Conservation (phyloP, 176 grass and related monocot genomes). For the Secale cereale region DNA sequence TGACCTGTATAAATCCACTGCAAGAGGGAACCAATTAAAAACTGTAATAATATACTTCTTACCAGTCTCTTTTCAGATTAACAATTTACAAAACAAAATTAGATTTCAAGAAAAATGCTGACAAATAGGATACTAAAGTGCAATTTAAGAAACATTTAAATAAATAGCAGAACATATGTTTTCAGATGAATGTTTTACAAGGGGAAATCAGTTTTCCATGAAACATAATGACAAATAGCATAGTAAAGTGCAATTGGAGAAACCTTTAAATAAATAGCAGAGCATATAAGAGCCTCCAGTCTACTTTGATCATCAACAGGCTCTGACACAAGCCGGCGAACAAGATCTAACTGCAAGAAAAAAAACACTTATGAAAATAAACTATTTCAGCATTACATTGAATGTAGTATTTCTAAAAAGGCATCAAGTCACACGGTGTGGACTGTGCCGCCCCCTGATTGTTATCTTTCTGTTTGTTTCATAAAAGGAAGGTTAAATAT, state of each 20-base stretch:
- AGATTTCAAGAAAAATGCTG: conserved; percentile 8
- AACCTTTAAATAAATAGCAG: conserved; percentile 92
- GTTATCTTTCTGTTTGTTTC: neutral
- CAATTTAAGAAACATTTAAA: conserved; percentile 49
- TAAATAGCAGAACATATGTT: conserved; percentile 60
- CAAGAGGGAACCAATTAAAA: conserved; percentile 4
- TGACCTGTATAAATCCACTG: conserved; percentile 97
- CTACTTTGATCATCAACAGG: conserved; percentile 41
- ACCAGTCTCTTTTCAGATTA: neutral
- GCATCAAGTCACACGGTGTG: neutral
- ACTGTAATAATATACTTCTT: conserved; percentile 8
- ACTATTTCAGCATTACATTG: neutral
- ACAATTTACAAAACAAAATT: neutral
- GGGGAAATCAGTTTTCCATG: neutral
- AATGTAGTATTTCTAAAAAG: neutral
- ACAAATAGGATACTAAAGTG: conserved; percentile 20
- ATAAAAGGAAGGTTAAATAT: neutral
- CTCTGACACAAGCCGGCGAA: conserved; percentile 53
- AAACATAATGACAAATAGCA: neutral
- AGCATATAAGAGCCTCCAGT: conserved; percentile 71
- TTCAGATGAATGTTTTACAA: neutral
- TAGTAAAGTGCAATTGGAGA: neutral
- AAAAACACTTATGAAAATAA: neutral
- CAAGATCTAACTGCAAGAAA: conserved; percentile 72
- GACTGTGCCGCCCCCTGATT: neutral